A percentile compares a stretch with the other conserved stretches of the same genome.
Conservation (phyloP, 306 rosid genomes). For the Geum urbanum region DNA sequence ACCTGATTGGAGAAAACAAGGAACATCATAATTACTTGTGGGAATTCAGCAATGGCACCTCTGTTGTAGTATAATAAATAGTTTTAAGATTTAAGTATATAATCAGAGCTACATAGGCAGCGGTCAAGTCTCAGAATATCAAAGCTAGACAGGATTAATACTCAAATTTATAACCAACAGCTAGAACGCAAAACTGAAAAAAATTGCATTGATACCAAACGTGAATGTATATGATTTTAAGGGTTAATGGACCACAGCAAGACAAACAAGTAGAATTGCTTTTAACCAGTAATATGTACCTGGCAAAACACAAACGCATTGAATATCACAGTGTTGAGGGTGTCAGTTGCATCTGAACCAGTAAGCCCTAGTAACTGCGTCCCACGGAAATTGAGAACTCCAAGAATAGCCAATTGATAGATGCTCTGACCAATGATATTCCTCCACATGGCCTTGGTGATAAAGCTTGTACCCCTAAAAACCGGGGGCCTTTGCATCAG, state of each 20-base stretch:
- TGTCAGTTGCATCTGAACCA: conserved; percentile 61
- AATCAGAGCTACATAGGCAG: background rate
- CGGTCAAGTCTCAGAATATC: background rate
- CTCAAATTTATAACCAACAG: background rate
- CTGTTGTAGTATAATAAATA: background rate
- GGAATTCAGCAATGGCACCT: background rate
- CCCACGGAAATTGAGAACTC: conserved; percentile 59
- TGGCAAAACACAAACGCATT: conserved; percentile 93
- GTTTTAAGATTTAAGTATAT: background rate
- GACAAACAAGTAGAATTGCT: background rate
- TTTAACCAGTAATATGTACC: conserved; percentile 37
- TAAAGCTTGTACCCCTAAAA: conserved; percentile 58
- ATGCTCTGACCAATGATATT: conserved; percentile 91
- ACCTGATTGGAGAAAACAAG: conserved; percentile 44
- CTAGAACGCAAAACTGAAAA: background rate
- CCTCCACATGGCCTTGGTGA: conserved; percentile 93
- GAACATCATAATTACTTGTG: conserved; percentile 5
- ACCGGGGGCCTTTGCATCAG: conserved; percentile 73
- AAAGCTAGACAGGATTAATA: background rate
- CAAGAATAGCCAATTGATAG: conserved; percentile 72
- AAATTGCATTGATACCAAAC: background rate
- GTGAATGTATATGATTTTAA: background rate
- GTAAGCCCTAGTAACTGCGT: conserved; percentile 51
- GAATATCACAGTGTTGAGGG: conserved; percentile 80
- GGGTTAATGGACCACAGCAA: background rate